Conservation (phyloP, 225 moss, liverwort and hornwort genomes). For the Bryoerythrophyllum caledonicum region DNA sequence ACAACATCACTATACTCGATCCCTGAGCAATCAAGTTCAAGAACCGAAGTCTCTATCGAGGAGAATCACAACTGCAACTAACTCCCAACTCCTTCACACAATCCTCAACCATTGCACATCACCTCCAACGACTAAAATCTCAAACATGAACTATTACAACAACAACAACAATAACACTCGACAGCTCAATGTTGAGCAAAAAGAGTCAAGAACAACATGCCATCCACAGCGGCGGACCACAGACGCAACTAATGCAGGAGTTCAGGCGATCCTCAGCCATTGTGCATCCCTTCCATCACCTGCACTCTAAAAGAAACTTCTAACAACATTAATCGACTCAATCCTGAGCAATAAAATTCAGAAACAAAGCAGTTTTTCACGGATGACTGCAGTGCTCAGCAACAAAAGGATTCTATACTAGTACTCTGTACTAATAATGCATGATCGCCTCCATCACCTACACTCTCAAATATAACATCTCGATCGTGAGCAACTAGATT, state of each 20-base stretch:
- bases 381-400: not conserved
- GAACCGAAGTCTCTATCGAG: not conserved
- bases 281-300: not conserved
- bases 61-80: not conserved
- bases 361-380: not conserved
- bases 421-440: no score
- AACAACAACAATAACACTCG: not conserved
- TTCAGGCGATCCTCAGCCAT: not conserved
- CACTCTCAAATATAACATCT: not conserved
- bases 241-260: not conserved
- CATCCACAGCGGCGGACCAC: not conserved
- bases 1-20: not conserved
- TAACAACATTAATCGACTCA: not conserved
- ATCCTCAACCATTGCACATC: slow-evolving; percentile 33
- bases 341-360: not conserved
- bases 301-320: not conserved
- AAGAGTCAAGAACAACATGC: not conserved
- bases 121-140: not conserved
- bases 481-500: not conserved
- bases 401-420: not conserved
- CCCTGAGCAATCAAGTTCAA: not conserved
- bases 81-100: not conserved
- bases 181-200: not conserved
- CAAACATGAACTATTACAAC: not conserved
- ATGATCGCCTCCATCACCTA: not conserved